Evolutionary conservation across 148 eudicot species (phyloP).

Genomic region (Chenopodium album): DNA sequence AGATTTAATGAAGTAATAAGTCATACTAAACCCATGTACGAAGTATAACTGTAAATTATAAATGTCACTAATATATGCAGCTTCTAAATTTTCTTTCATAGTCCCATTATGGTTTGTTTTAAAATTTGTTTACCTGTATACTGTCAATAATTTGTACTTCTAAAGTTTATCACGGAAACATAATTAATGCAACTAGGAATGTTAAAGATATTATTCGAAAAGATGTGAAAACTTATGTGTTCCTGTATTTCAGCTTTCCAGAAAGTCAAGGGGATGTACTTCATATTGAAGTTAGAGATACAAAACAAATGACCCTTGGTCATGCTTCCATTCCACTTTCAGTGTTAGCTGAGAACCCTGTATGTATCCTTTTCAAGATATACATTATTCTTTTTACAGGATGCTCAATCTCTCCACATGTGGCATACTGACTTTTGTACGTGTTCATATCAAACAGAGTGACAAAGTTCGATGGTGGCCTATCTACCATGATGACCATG

Average conservation of each 20-base stretch:
- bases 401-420: neutral
- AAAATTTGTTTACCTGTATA: neutral
- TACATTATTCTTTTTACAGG: neutral
- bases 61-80: neutral
- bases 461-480: slow-evolving; percentile 80
- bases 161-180: too few relatives aligned
- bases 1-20: neutral
- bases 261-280: slow-evolving; percentile 79
- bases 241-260: slow-evolving; percentile 57
- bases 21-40: neutral
- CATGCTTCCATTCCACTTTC: slow-evolving; percentile 65
- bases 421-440: slow-evolving; percentile 3
- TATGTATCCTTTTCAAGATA: slow-evolving; percentile 35
- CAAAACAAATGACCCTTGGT: slow-evolving; percentile 59
- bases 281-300: slow-evolving; percentile 60
- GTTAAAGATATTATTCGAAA: neutral
- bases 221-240: neutral
- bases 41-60: neutral
- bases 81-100: neutral
- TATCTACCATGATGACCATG: slow-evolving; percentile 63
- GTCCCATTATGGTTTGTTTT: neutral
- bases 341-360: slow-evolving; percentile 57
- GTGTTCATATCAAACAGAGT: slow-evolving; percentile 37
- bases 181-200: neutral
- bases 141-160: too few relatives aligned